Evolutionary conservation across 2,329 filamentous ascomycete genomes (phyloP).

Genomic region (Alternaria brassicae): DNA sequence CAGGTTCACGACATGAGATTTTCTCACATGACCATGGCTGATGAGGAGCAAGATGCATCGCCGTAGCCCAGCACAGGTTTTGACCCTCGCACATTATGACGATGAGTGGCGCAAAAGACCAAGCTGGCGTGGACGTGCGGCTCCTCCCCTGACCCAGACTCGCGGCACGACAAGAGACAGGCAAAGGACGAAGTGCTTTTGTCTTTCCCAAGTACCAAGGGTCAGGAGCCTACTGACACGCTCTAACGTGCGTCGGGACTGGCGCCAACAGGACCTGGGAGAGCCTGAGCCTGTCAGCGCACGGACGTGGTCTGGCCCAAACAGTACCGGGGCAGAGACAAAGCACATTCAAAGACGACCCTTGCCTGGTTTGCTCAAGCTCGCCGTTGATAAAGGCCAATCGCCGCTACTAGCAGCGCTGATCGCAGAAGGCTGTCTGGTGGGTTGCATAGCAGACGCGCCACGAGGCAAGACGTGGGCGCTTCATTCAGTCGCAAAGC

Average conservation of each 20-base stretch:
- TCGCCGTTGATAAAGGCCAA: conserved; percentile 32
- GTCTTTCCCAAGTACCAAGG: conserved; percentile 47
- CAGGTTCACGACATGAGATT: conserved; percentile 21
- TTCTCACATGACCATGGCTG: conserved; percentile 20
- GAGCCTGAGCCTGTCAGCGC: conserved; percentile 30
- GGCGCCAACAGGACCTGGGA: conserved; percentile 42
- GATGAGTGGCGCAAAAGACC: conserved; percentile 15
- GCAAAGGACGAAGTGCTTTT: conserved; percentile 33
- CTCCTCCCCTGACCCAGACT: conserved; percentile 46
- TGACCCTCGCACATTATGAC: conserved; percentile 5
- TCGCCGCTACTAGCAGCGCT: conserved; percentile 26
- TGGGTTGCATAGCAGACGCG: conserved; percentile 21
- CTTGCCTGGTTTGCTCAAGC: conserved; percentile 27
- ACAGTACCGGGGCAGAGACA: conserved; percentile 38
- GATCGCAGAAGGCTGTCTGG: conserved; percentile 19
- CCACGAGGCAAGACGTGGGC: conserved; percentile 16
- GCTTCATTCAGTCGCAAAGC: conserved; percentile 10
- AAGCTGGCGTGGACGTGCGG: conserved; percentile 35
- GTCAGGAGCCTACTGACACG: conserved; percentile 31
- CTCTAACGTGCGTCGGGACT: conserved; percentile 43
- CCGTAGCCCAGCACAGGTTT: conserved; percentile 10
- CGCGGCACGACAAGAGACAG: conserved; percentile 43
- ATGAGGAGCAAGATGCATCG: conserved; percentile 16
- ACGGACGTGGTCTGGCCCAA: conserved; percentile 48
- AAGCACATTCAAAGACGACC: conserved; percentile 37